These are phyloP conservation scores for Candida quercuum DNA, from an alignment of 805 yeast species.

Conservation along the genomic window DNA sequence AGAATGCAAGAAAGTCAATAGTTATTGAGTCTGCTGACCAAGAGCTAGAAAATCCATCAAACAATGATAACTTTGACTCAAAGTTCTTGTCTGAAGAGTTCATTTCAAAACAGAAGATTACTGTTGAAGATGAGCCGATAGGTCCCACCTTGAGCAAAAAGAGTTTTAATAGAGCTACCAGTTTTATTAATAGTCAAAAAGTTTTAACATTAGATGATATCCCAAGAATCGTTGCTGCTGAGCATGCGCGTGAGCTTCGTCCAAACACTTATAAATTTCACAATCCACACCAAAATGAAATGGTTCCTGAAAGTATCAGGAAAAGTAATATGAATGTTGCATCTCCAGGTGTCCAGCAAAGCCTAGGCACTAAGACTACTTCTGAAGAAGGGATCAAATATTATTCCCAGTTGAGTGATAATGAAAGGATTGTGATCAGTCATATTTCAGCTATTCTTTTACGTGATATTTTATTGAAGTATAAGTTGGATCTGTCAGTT, in stretches of 20 bases:
- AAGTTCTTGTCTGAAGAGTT: constrained; percentile 14
- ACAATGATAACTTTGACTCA: constrained; percentile 4
- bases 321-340: constrained; percentile 12
- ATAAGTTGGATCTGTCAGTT: constrained; percentile 31
- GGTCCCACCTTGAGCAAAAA: constrained; percentile 52
- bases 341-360: constrained; percentile 11
- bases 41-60: constrained; percentile 1
- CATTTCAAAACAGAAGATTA: constrained; percentile 20
- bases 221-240: constrained; percentile 94
- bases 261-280: constrained; percentile 91
- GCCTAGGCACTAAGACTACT: constrained; percentile 2
- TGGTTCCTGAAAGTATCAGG: constrained; percentile 13
- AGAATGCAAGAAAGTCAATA: constrained; percentile 60
- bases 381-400: constrained; percentile 33
- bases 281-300: constrained; percentile 30
- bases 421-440: constrained; percentile 53
- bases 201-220: constrained; percentile 92
- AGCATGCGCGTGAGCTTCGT: constrained; percentile 88
- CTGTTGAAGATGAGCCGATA: constrained; percentile 28
- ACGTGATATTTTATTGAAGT: constrained; percentile 22
- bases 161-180: constrained; percentile 60
- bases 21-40: constrained; percentile 40
- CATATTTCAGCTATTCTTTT: constrained; percentile 55
- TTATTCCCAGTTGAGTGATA: constrained; percentile 56
- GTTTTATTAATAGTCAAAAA: constrained; percentile 71